These are phyloP conservation scores for Rubroboletus satanas DNA, from an alignment of 768 basidiomycete genomes.

Conservation along the genomic window DNA sequence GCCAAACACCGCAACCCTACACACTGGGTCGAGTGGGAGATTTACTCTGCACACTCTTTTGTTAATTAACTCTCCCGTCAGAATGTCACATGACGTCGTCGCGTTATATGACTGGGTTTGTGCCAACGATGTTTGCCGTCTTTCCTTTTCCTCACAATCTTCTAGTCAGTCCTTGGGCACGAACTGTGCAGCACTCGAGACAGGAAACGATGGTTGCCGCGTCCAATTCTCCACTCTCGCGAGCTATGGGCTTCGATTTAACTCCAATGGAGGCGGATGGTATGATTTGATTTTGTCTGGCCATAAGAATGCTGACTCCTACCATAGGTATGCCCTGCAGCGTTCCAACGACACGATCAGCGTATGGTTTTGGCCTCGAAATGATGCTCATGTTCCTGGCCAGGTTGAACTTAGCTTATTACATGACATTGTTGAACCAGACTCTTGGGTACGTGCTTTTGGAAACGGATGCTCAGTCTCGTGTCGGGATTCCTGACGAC, in stretches of 20 bases:
- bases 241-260: constrained; percentile 28
- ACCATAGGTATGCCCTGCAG: constrained; percentile 40
- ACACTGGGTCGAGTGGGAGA: constrained; percentile 26
- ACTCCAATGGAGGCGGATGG: constrained; percentile 38
- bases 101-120: constrained; percentile 21
- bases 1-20: constrained; percentile 33
- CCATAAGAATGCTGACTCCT: not conserved
- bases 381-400: constrained; percentile 19
- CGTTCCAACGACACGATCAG: constrained; percentile 34
- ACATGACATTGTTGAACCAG: constrained; percentile 18
- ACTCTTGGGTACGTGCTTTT: constrained; percentile 29
- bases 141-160: not conserved
- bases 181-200: constrained; percentile 23
- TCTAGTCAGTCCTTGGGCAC: constrained; percentile 6
- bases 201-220: constrained; percentile 21
- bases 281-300: constrained; percentile 3
- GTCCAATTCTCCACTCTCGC: constrained; percentile 13
- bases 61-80: not conserved
- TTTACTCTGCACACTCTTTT: not conserved
- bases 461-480: not conserved
- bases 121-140: not conserved
- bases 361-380: constrained; percentile 44
- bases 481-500: not conserved
- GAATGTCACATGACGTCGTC: constrained; percentile 20
- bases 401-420: constrained; percentile 21